These are phyloP conservation scores for Leishmania major DNA, from an alignment of 208 protist genomes.

Conservation along the genomic window DNA sequence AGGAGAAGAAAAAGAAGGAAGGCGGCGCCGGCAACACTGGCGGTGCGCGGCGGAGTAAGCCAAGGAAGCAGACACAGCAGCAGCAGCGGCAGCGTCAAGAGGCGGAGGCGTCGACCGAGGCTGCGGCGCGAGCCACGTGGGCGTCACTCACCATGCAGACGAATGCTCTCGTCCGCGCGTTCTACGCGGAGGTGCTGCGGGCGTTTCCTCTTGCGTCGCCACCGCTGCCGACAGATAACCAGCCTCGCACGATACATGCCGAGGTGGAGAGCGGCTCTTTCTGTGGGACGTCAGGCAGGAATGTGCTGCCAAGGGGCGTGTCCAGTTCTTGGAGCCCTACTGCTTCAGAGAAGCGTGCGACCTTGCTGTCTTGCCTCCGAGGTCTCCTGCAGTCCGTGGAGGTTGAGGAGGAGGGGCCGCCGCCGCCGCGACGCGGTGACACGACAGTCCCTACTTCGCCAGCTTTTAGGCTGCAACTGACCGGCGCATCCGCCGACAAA, in stretches of 20 bases:
- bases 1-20: background rate
- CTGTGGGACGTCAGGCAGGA: background rate
- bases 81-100: constrained; percentile 1
- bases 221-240: background rate
- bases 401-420: background rate
- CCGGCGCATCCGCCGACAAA: background rate
- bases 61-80: background rate
- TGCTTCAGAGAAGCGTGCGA: constrained; percentile 2
- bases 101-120: background rate
- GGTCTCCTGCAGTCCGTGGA: background rate
- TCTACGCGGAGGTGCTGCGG: constrained; percentile 4
- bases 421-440: background rate
- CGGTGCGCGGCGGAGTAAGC: background rate
- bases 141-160: background rate
- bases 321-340: background rate
- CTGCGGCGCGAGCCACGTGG: constrained; percentile 7
- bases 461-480: background rate
- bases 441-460: background rate
- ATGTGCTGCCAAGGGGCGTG: background rate
- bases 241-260: background rate
- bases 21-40: background rate
- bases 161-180: background rate
- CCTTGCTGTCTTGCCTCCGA: background rate
- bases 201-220: background rate
- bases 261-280: background rate